phyloP scores from a whole-genome alignment of 1,139 yeast species.

The Chernovozyma aurita region DNA sequence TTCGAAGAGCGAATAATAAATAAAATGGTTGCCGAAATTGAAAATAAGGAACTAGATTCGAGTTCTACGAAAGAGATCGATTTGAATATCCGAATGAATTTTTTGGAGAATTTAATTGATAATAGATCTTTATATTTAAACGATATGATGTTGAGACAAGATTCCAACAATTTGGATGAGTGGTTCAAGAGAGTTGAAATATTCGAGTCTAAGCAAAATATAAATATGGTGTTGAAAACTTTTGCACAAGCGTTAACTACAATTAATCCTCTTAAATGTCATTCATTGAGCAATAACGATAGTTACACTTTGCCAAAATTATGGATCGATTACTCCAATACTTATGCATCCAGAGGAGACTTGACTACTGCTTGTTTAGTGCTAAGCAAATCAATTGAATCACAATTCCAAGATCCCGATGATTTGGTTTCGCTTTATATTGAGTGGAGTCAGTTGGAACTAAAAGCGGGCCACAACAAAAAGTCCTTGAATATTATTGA shows the following conservation, averaged over 20 bases:
- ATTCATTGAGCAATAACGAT: constrained; percentile 18
- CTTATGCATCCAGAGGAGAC: constrained; percentile 57
- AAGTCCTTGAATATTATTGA: constrained; percentile 53
- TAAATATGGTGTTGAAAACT: constrained; percentile 46
- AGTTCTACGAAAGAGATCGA: constrained; percentile 10
- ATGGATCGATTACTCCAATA: constrained; percentile 68
- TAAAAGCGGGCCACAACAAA: constrained; percentile 46
- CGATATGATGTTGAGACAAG: constrained; percentile 63
- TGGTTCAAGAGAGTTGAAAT: constrained; percentile 65
- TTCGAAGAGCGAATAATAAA: constrained; percentile 53
- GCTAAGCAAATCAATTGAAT: constrained; percentile 62
- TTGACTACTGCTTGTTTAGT: constrained; percentile 60
- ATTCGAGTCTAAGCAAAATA: constrained; percentile 23
- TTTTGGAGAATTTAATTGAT: constrained; percentile 53
- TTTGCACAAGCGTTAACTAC: constrained; percentile 65
- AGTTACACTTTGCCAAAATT: constrained; percentile 42
- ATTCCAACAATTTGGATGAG: constrained; percentile 54
- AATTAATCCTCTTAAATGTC: constrained; percentile 59
- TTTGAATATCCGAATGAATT: constrained; percentile 41
- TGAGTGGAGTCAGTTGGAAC: constrained; percentile 67
- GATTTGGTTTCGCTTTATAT: constrained; percentile 69
- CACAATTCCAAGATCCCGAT: constrained; percentile 58
- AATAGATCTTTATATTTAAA: constrained; percentile 54
- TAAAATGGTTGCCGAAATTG: constrained; percentile 26
- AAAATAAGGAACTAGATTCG: constrained; percentile 16